phyloP scores from a whole-genome alignment of 805 yeast species.

The Candida yuanshanica region DNA sequence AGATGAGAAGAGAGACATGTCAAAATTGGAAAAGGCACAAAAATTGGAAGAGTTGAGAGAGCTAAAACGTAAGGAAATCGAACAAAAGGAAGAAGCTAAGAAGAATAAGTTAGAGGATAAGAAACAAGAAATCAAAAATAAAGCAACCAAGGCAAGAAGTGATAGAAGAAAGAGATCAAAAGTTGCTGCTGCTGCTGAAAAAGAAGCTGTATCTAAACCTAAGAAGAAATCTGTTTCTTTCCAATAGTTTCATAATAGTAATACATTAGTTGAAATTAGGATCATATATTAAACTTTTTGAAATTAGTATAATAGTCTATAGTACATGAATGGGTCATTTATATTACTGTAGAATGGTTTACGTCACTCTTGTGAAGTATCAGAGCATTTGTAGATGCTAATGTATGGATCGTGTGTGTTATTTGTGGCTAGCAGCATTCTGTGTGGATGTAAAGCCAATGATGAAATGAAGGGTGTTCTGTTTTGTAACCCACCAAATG shows the following conservation, averaged over 20 bases:
- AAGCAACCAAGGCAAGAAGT: constrained; percentile 64
- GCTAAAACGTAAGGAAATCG: constrained; percentile 79
- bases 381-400: constrained; percentile 52
- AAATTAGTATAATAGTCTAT: too few relatives aligned
- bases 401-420: constrained; percentile 73
- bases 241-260: constrained; percentile 32
- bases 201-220: constrained; percentile 13
- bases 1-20: constrained; percentile 71
- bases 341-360: background rate
- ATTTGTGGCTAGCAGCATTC: constrained; percentile 87
- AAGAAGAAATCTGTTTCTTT: constrained; percentile 44
- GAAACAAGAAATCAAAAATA: constrained; percentile 69
- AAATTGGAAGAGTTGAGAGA: constrained; percentile 89
- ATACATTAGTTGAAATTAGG: background rate
- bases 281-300: too few relatives aligned
- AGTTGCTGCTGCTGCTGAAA: constrained; percentile 20
- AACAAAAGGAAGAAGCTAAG: constrained; percentile 71
- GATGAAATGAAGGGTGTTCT: constrained; percentile 49
- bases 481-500: constrained; percentile 25
- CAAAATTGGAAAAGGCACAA: constrained; percentile 84
- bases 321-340: constrained; percentile 1
- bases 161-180: constrained; percentile 54
- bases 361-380: constrained; percentile 9
- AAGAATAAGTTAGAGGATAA: constrained; percentile 64
- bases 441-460: constrained; percentile 83